These are phyloP conservation scores for Pholiota conissans DNA, from an alignment of 768 basidiomycete genomes.

Conservation along the genomic window DNA sequence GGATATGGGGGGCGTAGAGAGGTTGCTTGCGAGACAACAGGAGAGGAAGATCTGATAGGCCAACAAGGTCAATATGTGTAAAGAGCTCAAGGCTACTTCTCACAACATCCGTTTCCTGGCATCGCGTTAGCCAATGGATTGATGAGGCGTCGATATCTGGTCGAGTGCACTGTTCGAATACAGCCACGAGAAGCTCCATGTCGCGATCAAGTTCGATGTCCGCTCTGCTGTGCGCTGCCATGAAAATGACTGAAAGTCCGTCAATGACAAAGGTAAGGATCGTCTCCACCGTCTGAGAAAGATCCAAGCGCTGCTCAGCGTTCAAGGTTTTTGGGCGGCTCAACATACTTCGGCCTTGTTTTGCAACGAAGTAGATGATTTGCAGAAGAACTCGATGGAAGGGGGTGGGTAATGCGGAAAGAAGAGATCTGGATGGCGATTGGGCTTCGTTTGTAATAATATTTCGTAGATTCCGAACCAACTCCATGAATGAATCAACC, in stretches of 20 bases:
- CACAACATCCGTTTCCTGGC: constrained; percentile 81
- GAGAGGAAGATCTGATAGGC: constrained; percentile 63
- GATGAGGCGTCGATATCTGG: constrained; percentile 69
- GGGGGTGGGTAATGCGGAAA: constrained; percentile 58
- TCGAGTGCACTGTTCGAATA: constrained; percentile 80
- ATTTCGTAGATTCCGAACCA: constrained; percentile 60
- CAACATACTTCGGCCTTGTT: constrained; percentile 55
- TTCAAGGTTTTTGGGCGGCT: constrained; percentile 50
- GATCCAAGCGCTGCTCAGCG: constrained; percentile 60
- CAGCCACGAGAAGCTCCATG: constrained; percentile 76
- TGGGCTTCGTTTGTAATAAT: constrained; percentile 77
- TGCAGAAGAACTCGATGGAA: constrained; percentile 84
- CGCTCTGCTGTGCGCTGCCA: constrained; percentile 54
- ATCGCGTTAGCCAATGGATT: constrained; percentile 73
- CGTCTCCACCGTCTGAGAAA: constrained; percentile 62
- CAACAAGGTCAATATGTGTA: constrained; percentile 65
- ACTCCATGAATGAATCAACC: constrained; percentile 56
- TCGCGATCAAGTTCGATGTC: constrained; percentile 75
- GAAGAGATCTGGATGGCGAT: constrained; percentile 70
- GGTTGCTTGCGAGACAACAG: constrained; percentile 64
- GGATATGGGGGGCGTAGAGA: constrained; percentile 74
- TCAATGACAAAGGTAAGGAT: constrained; percentile 68
- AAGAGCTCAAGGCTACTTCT: constrained; percentile 73
- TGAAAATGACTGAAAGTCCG: constrained; percentile 63
- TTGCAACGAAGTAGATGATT: constrained; percentile 75